phyloP scores from a whole-genome alignment of 768 basidiomycete species.

The Suillus bovinus region DNA sequence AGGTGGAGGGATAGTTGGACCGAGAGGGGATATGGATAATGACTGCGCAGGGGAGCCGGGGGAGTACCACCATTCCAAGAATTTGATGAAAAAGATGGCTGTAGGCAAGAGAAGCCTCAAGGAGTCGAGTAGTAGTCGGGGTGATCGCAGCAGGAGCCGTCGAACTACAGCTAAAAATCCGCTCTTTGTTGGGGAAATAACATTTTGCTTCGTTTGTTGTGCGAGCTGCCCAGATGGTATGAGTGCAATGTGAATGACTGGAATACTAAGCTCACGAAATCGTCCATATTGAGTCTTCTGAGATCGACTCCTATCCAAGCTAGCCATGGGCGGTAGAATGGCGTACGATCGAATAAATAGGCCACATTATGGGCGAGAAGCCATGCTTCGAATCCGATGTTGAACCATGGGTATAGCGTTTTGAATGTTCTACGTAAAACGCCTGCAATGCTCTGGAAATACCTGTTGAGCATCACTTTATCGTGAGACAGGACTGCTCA shows the following conservation, averaged over 20 bases:
- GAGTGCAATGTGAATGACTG: background rate
- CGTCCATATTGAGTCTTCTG: slow-evolving; percentile 75
- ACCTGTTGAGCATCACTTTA: slow-evolving; percentile 8
- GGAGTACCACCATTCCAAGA: slow-evolving; percentile 99
- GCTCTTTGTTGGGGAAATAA: slow-evolving; percentile 25
- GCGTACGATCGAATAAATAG: slow-evolving; percentile 86
- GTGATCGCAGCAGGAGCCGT: slow-evolving; percentile 50
- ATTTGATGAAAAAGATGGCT: slow-evolving; percentile 93
- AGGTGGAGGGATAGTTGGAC: slow-evolving; percentile 77
- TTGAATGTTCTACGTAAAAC: slow-evolving; percentile 67
- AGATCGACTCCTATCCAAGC: slow-evolving; percentile 82
- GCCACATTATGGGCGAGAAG: slow-evolving; percentile 81
- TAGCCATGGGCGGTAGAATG: slow-evolving; percentile 91
- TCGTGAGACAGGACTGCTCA: slow-evolving; percentile 28
- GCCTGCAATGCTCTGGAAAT: slow-evolving; percentile 49
- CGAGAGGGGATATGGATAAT: slow-evolving; percentile 59
- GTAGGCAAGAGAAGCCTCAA: slow-evolving; percentile 79
- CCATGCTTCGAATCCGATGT: slow-evolving; percentile 77
- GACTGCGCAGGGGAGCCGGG: slow-evolving; percentile 83
- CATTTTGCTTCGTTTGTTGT: slow-evolving; percentile 17
- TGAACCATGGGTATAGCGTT: slow-evolving; percentile 77
- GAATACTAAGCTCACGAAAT: slow-evolving; percentile 56
- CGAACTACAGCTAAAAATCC: slow-evolving; percentile 46
- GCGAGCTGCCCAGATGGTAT: slow-evolving; percentile 19
- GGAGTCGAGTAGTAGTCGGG: slow-evolving; percentile 71